phyloP scores from a whole-genome alignment of 2,329 filamentous ascomycete species.

The Ophiostoma sp. region DNA sequence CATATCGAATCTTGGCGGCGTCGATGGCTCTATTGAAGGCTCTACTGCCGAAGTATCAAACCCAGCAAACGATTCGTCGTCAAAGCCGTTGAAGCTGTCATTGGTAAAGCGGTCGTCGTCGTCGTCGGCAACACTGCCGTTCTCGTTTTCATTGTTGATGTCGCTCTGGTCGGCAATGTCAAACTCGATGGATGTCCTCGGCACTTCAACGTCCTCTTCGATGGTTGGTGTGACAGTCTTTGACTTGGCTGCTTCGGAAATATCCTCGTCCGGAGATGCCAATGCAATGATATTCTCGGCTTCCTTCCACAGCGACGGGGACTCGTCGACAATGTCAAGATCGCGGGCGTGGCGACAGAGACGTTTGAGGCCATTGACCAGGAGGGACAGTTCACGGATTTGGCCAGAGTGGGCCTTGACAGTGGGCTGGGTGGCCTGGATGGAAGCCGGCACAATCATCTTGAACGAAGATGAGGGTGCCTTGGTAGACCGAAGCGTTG shows the following conservation, averaged over 20 bases:
- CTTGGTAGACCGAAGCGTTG: constrained; percentile 31
- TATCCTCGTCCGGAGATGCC: constrained; percentile 64
- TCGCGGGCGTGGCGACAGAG: constrained; percentile 65
- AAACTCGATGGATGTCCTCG: constrained; percentile 37
- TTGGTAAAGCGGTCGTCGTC: constrained; percentile 42
- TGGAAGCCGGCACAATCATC: constrained; percentile 73
- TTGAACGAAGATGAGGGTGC: constrained; percentile 38
- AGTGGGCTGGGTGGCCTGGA: constrained; percentile 74
- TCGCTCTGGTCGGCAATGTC: constrained; percentile 33
- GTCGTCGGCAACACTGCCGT: constrained; percentile 28
- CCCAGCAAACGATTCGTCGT: constrained; percentile 42
- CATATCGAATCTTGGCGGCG: constrained; percentile 34
- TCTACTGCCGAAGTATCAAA: constrained; percentile 31
- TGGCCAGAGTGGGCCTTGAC: constrained; percentile 80
- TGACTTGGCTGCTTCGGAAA: constrained; percentile 8
- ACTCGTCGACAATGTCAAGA: constrained; percentile 59
- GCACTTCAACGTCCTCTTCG: constrained; percentile 31
- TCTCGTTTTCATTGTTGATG: constrained; percentile 32
- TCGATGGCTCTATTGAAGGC: background rate
- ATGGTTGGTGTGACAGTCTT: constrained; percentile 27
- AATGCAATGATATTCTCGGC: constrained; percentile 82
- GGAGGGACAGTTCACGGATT: constrained; percentile 70
- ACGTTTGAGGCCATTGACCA: constrained; percentile 79
- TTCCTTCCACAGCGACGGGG: constrained; percentile 65
- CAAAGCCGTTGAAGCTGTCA: constrained; percentile 43